Evolutionary conservation across 805 yeast genomes (phyloP).

Genomic region (Kluyveromyces dobzhanskii): DNA sequence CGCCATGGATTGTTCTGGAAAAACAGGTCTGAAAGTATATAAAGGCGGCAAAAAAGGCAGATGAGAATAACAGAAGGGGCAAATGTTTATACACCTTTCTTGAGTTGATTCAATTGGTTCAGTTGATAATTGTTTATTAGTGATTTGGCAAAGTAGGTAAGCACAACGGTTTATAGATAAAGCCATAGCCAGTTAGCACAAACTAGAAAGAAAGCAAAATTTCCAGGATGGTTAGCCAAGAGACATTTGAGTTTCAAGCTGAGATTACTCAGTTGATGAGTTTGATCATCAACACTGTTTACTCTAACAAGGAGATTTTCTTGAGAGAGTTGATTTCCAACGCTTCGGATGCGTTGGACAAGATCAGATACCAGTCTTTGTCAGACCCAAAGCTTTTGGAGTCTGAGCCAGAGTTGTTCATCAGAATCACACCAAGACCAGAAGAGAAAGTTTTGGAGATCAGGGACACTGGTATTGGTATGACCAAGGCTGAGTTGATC

Average conservation of each 20-base stretch:
- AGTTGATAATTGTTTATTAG: too few relatives aligned
- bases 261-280: constrained; percentile 99
- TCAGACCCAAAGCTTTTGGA: constrained; percentile 88
- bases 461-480: constrained; percentile 99
- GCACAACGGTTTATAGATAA: too few relatives aligned
- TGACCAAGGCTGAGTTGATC: constrained; percentile 98
- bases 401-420: constrained; percentile 91
- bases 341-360: constrained; percentile 98
- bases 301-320: constrained; percentile 98
- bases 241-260: constrained; percentile 97
- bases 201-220: too few relatives aligned
- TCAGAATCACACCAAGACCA: constrained; percentile 95
- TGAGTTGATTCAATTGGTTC: too few relatives aligned
- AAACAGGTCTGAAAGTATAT: too few relatives aligned
- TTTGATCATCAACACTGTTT: constrained; percentile 98
- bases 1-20: too few relatives aligned
- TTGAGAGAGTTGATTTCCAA: constrained; percentile 97
- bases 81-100: too few relatives aligned
- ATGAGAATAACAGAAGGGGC: too few relatives aligned
- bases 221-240: constrained; percentile 53
- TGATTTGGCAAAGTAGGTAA: too few relatives aligned
- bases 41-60: too few relatives aligned
- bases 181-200: neutral
- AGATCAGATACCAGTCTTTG: constrained; percentile 94
- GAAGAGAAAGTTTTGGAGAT: constrained; percentile 91